These are phyloP conservation scores for Exophiala phaeomuriformis DNA, from an alignment of 2,329 filamentous ascomycete species.

Conservation along the genomic window DNA sequence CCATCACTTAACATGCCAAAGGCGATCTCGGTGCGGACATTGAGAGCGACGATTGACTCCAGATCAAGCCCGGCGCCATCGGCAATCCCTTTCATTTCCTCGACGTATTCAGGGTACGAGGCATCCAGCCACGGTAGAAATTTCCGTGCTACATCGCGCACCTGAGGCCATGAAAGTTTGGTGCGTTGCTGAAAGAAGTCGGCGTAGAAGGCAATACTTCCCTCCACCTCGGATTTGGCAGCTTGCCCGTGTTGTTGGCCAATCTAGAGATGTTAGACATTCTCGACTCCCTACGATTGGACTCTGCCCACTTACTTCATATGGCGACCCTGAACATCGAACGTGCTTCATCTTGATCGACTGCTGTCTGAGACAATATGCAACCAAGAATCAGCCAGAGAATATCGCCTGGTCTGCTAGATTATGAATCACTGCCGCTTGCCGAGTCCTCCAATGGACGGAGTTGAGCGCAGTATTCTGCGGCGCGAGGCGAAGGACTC, in stretches of 20 bases:
- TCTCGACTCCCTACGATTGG: neutral
- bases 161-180: slow-evolving; percentile 42
- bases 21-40: slow-evolving; percentile 54
- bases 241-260: slow-evolving; percentile 30
- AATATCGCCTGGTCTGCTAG: neutral
- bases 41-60: slow-evolving; percentile 50
- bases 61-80: slow-evolving; percentile 44
- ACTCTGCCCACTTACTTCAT: slow-evolving; percentile 23
- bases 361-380: neutral
- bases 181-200: slow-evolving; percentile 26
- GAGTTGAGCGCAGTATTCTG: no score
- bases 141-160: slow-evolving; percentile 39
- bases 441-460: no score
- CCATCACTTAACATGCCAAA: slow-evolving; percentile 53
- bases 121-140: slow-evolving; percentile 39
- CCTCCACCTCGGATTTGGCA: slow-evolving; percentile 27
- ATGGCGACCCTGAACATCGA: slow-evolving; percentile 27
- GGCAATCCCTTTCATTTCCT: slow-evolving; percentile 42
- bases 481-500: no score
- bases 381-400: neutral
- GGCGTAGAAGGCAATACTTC: slow-evolving; percentile 30
- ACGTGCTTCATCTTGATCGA: slow-evolving; percentile 26
- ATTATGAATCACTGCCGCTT: neutral
- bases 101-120: slow-evolving; percentile 30
- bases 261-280: slow-evolving; percentile 21